Percentiles rank a stretch among this genome's conserved stretches.
These are phyloP conservation scores for Dendrobium nobile DNA, from an alignment of 106 monocot genomes.

Conservation along the genomic window DNA sequence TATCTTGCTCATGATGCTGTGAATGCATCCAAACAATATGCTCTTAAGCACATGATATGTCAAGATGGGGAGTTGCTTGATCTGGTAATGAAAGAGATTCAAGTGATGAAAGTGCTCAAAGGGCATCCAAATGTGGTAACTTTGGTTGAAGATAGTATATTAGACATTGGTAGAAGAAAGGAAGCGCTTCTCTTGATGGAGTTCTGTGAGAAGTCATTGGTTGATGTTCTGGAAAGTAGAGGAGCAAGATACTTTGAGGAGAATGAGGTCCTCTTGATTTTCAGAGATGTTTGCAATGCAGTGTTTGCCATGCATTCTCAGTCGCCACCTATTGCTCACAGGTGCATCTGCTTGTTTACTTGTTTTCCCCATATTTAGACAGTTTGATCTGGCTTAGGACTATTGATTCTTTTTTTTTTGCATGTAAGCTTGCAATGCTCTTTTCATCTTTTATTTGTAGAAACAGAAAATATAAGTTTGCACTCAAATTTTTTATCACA, in stretches of 20 bases:
- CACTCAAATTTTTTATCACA: no score
- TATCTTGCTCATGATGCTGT: constrained; percentile 62
- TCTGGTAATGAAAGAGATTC: constrained; percentile 79
- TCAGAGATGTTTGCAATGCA: constrained; percentile 91
- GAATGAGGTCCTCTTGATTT: constrained; percentile 69
- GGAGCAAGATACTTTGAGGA: constrained; percentile 77
- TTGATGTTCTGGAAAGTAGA: constrained; percentile 67
- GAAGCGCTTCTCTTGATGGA: constrained; percentile 87
- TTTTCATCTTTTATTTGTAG: no score
- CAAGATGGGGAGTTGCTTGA: constrained; percentile 74
- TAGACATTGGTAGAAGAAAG: constrained; percentile 72
- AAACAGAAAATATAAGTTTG: no score
- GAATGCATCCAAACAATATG: constrained; percentile 69
- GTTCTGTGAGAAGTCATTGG: constrained; percentile 93
- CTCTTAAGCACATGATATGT: constrained; percentile 92
- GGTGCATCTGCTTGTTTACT: constrained; percentile 27
- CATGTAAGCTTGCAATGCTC: no score
- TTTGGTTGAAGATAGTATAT: constrained; percentile 45
- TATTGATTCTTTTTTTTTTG: no score
- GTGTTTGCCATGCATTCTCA: constrained; percentile 95
- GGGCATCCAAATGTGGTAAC: constrained; percentile 88
- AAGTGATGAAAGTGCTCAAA: constrained; percentile 70
- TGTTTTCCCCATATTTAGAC: background rate
- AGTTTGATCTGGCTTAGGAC: no score
- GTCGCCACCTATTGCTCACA: constrained; percentile 92